Evolutionary conservation across 116 monocot genomes (phyloP).

Genomic region (Phalaenopsis hybrid): DNA sequence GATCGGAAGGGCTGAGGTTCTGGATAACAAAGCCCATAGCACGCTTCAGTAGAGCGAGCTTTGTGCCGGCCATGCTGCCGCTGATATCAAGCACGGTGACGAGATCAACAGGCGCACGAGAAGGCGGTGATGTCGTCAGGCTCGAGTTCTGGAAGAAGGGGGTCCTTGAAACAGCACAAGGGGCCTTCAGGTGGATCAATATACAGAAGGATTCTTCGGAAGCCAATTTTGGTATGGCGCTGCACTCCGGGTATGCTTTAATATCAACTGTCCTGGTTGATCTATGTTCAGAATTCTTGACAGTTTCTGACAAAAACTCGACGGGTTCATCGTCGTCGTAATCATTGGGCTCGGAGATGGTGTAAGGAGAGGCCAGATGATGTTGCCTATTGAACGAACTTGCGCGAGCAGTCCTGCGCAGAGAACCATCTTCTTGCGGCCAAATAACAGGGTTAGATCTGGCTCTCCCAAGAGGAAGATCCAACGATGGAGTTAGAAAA

Average conservation of each 20-base stretch:
- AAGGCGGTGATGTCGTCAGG: not conserved
- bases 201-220: constrained; percentile 32
- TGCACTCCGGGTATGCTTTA: constrained; percentile 28
- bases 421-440: constrained; percentile 23
- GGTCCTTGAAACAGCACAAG: constrained; percentile 1
- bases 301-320: not conserved
- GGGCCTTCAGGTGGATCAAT: constrained; percentile 43
- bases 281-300: not conserved
- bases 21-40: constrained; percentile 88
- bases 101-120: constrained; percentile 63
- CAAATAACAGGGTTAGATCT: constrained; percentile 35
- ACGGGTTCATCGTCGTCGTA: constrained; percentile 69
- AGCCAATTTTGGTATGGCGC: constrained; percentile 25
- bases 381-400: constrained; percentile 17
- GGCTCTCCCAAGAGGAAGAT: constrained; percentile 20
- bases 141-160: not conserved
- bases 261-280: constrained; percentile 19
- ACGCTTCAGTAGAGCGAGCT: constrained; percentile 55
- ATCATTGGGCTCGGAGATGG: constrained; percentile 32
- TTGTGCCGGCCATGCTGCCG: constrained; percentile 77
- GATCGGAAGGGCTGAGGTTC: constrained; percentile 62
- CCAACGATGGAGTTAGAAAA: not conserved
- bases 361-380: constrained; percentile 15
- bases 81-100: constrained; percentile 86
- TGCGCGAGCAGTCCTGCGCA: constrained; percentile 18